phyloP scores from a whole-genome alignment of 2,329 filamentous ascomycete genomes.

The Chrysosporium keratinophilum region DNA sequence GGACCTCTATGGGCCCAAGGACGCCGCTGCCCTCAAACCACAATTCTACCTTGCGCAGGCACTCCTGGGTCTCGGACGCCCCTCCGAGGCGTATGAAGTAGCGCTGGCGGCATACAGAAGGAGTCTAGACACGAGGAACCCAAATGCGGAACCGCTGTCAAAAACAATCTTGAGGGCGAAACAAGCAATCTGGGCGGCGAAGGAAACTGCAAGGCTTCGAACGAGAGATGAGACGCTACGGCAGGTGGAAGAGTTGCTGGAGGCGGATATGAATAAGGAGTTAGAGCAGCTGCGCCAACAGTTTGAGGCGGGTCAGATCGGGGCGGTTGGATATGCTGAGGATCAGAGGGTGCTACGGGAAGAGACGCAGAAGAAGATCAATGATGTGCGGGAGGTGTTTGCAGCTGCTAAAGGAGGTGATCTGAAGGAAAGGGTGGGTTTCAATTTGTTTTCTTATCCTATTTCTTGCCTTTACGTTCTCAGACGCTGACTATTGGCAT shows the following conservation, averaged over 20 bases:
- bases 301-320: slow-evolving; percentile 35
- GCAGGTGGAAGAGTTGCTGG: slow-evolving; percentile 33
- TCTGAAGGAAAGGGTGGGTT: slow-evolving; percentile 35
- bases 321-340: slow-evolving; percentile 59
- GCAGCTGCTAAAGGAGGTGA: slow-evolving; percentile 33
- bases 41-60: slow-evolving; percentile 76
- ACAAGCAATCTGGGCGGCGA: slow-evolving; percentile 72
- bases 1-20: slow-evolving; percentile 45
- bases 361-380: slow-evolving; percentile 39
- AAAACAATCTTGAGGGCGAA: slow-evolving; percentile 67
- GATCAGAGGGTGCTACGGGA: slow-evolving; percentile 48
- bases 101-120: slow-evolving; percentile 63
- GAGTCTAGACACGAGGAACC: slow-evolving; percentile 53
- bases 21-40: slow-evolving; percentile 62
- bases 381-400: slow-evolving; percentile 38
- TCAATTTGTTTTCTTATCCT: background rate
- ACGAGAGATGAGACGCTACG: slow-evolving; percentile 37
- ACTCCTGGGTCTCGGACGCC: slow-evolving; percentile 61
- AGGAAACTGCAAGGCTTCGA: slow-evolving; percentile 45
- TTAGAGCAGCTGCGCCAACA: slow-evolving; percentile 28
- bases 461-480: background rate
- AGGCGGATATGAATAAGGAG: slow-evolving; percentile 31
- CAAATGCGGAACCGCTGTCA: slow-evolving; percentile 60
- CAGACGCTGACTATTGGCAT: background rate
- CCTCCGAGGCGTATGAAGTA: slow-evolving; percentile 60